phyloP scores from a whole-genome alignment of 2,329 filamentous ascomycete species.

The Colletotrichum somersetense region DNA sequence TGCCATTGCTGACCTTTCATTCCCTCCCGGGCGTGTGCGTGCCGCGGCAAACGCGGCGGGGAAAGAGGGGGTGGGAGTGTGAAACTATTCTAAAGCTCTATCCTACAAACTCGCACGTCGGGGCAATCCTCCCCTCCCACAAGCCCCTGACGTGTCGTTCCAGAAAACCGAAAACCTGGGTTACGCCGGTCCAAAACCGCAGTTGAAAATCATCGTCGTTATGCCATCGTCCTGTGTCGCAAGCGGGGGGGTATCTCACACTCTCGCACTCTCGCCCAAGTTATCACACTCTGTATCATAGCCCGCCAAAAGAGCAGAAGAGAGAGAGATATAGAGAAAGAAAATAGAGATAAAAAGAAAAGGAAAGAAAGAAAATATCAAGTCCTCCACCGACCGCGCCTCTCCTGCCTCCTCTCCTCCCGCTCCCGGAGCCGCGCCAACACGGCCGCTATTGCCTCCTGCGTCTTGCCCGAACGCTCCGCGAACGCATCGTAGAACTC shows the following conservation, averaged over 20 bases:
- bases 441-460: slow-evolving; percentile 35
- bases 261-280: not conserved
- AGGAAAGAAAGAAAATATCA: not conserved
- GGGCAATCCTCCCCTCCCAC: too few relatives aligned
- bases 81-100: slow-evolving; percentile 8
- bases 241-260: not conserved
- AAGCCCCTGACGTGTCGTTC: not conserved
- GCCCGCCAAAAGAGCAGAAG: not conserved
- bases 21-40: not conserved
- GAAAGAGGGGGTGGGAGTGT: not conserved
- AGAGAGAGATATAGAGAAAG: not conserved
- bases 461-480: slow-evolving; percentile 37
- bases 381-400: slow-evolving; percentile 13
- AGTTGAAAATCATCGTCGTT: slow-evolving; percentile 4
- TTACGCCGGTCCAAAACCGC: not conserved
- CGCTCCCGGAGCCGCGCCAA: slow-evolving; percentile 38
- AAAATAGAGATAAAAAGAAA: too few relatives aligned
- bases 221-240: not conserved
- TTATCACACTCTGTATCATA: not conserved
- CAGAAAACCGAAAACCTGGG: not conserved
- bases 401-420: slow-evolving; percentile 36
- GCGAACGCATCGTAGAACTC: slow-evolving; percentile 41
- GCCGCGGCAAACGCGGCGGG: slow-evolving; percentile 24
- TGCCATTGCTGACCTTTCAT: slow-evolving; percentile 24
- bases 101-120: slow-evolving; percentile 17